Conservation (phyloP, 345 rosid species). For the Lumnitzera littorea region DNA sequence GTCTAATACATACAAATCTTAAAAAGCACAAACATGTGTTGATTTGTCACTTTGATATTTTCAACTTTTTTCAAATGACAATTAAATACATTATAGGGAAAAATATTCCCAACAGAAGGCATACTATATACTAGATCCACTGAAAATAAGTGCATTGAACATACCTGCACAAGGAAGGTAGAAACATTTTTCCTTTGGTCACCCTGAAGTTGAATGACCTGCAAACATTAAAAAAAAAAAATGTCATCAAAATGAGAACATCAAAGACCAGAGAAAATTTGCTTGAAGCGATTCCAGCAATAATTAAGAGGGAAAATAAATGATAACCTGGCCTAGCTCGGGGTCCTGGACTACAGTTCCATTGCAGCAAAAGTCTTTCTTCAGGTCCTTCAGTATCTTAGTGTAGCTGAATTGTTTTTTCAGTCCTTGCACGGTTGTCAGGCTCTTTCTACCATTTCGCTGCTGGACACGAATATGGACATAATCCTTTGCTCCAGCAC, state of each 20-base stretch:
- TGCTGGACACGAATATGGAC: slow-evolving; percentile 68
- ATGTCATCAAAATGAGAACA: background rate
- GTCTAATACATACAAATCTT: no score
- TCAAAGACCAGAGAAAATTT: background rate
- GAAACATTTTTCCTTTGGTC: slow-evolving; percentile 82
- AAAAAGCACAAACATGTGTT: no score
- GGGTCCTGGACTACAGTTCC: slow-evolving; percentile 85
- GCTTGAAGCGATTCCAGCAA: background rate
- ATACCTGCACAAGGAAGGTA: slow-evolving; percentile 64
- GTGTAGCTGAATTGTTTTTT: slow-evolving; percentile 73
- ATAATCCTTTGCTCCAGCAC: slow-evolving; percentile 64
- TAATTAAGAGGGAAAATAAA: background rate
- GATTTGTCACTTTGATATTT: no score
- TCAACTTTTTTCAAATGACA: no score
- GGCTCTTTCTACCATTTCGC: slow-evolving; percentile 77
- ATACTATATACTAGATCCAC: no score
- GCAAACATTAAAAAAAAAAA: background rate
- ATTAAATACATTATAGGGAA: background rate
- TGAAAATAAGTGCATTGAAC: background rate
- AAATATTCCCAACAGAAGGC: background rate
- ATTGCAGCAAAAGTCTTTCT: slow-evolving; percentile 66
- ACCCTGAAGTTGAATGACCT: slow-evolving; percentile 90
- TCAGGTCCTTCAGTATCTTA: slow-evolving; percentile 83
- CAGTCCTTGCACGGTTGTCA: slow-evolving; percentile 74
- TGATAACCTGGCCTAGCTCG: slow-evolving; percentile 68